Base-by-base conservation (phyloP, 164 flowering plant species). In the Piper betle region DNA sequence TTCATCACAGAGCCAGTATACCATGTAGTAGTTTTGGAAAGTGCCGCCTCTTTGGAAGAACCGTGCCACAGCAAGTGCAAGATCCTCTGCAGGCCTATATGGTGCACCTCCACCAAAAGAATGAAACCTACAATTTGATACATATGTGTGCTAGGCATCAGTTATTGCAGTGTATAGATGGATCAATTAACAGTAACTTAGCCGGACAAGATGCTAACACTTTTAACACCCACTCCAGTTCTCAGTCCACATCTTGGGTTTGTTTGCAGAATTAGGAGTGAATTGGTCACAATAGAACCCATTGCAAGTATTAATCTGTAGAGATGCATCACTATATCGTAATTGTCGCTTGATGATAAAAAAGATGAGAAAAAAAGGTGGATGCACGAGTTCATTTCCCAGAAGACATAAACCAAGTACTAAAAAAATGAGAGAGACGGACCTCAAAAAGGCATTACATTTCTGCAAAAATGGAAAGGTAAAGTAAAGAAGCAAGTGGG, bases 241-340 rank as follows among this genome's bases (percentile, higher is more conserved):
- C 77, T 94, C 97, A 60, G 99, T 94, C 97, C 97, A 94, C 80
- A 94, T 78, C 79, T 85, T 94, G 13, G 99, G 99, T 68, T 79
- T 85, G 50, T 74, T 75, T 46, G 70, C 68, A 62, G 99, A 85
- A 62, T 87, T 91, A 42, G 95, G 96, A 33, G 82, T 79, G 64
- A 80, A 91, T 58, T 82, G 86, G 39, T 94, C 97, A 48, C 99
- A 91, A 74, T 94, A 94, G 71, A 94, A 94, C 19, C 97, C 99
- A 68, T 94, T 94, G 82, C 97, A 94, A 43, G 99, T 87, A 74
- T 88, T 84, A 62, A 94, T 86, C 99, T 94, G 86, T n/a, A 62
- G 64, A 39, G 40, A n/a, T 37, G 46, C 46, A 57, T 37, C 3
- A 33, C 20, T 43, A 48, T 18, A 5, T 18, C 16, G 39, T 9